Evolutionary conservation across 2,329 filamentous ascomycete genomes (phyloP), one percentile per base, ranked within the genome.

Genomic region (Beauveria rudraprayagi): DNA sequence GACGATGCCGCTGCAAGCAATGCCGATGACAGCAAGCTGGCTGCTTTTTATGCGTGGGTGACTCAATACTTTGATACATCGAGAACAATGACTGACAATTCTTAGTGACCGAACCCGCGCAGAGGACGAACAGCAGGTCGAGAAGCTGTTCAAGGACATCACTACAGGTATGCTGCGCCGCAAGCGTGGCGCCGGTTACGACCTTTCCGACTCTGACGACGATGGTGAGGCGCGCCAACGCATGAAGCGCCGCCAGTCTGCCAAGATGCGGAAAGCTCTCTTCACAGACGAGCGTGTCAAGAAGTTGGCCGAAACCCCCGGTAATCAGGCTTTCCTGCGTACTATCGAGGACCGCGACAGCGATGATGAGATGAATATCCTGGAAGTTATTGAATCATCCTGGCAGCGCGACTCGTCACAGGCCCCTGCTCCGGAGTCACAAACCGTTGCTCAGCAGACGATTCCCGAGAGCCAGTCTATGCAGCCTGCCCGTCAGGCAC

Each of bases 81-180:
- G 30, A 67, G 68, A 63, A 69, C 61, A 58, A 43, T 28, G 16
- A 11, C 28, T 53, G 26, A 53, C 34, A 17, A 40, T 24, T 5
- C 22, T 61, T 63, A 93, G 90, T 37, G 88, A 95, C 66, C 89
- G 89, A 56, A 87, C 93, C 68, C 87, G 91, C 63, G 85, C 82
- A 43, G 84, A 84, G 43, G 91, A 97, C 68, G 92, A 96, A 72
- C 91, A 93, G 67, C 86, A 90, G 66, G 88, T 97, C 16, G 89
- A 92, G 68, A 94, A 94, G 76, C 83, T 99, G 56, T 91, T 94
- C 80, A 92, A 90, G 67, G 93, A 97, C 70, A 88, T 99, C 68
- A 94, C 91, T 5, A 95, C 89, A 14, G 94, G 94, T 56, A 88
- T 86, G 72, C 82, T 99, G 55, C 88, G 92, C 11, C 88, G 91